A percentile compares a stretch with the other conserved stretches of the same genome.
phyloP scores from a whole-genome alignment of 176 grass and related monocot genomes.

The Aegilops speltoides region DNA sequence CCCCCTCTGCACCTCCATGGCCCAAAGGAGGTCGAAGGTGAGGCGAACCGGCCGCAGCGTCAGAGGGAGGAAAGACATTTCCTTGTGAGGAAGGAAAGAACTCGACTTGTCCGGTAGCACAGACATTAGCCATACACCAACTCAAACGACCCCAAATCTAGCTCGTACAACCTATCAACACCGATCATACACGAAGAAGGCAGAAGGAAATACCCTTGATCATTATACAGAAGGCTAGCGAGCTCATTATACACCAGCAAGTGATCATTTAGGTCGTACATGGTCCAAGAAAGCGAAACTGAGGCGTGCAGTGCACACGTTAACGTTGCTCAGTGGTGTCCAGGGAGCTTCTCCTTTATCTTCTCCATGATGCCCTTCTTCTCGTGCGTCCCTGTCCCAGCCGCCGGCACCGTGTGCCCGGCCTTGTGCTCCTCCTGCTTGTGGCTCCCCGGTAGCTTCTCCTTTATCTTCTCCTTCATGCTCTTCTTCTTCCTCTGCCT shows the following conservation, averaged over 20 bases:
- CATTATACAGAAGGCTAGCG: not conserved
- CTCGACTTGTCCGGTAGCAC: not conserved
- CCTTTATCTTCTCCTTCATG: conserved; percentile 80
- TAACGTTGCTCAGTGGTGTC: conserved; percentile 38
- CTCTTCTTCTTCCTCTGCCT: conserved; percentile 83
- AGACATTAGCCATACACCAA: not conserved
- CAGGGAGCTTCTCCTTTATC: conserved; percentile 87
- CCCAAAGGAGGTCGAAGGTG: too few relatives aligned
- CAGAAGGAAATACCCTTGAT: too few relatives aligned
- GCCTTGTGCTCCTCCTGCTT: conserved; percentile 39
- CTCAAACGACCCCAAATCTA: not conserved
- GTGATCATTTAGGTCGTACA: not conserved
- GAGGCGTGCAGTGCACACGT: not conserved
- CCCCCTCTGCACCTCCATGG: too few relatives aligned
- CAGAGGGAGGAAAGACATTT: too few relatives aligned
- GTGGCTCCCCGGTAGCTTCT: conserved; percentile 66
- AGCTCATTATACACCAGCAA: not conserved
- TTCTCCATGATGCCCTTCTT: conserved; percentile 84
- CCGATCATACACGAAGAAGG: not conserved
- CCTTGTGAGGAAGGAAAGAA: too few relatives aligned
- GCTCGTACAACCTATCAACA: not conserved
- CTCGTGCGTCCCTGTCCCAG: conserved; percentile 45
- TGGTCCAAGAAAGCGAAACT: not conserved
- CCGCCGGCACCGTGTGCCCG: not conserved
- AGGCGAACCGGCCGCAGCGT: too few relatives aligned